A percentile compares a stretch with the other conserved stretches of the same genome.
Conservation (phyloP, 2,329 filamentous ascomycete species). For the Botryotinia convoluta region DNA sequence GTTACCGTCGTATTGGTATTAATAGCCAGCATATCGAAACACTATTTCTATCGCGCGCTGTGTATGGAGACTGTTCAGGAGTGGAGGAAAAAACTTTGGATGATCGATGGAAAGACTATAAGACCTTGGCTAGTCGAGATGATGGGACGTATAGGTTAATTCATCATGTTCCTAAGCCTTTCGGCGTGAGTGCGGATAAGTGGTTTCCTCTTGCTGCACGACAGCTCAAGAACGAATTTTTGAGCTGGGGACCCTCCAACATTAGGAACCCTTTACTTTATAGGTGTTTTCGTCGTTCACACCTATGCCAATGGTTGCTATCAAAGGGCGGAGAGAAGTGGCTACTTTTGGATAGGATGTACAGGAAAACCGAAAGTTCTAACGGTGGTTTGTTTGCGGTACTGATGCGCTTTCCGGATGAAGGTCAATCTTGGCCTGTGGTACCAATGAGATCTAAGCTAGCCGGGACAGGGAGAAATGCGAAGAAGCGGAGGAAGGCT, state of each 20-base stretch:
- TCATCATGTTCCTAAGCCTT: not conserved
- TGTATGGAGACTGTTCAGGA: not conserved
- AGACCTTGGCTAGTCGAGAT: not conserved
- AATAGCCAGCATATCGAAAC: not conserved
- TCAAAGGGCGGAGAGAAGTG: no score
- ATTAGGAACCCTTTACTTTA: not conserved
- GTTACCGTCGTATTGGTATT: not conserved
- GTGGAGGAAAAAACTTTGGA: not conserved
- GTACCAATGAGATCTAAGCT: not conserved
- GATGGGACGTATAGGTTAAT: fast-evolving
- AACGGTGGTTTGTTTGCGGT: no score
- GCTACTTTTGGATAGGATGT: no score
- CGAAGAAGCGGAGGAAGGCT: not conserved
- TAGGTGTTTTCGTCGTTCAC: not conserved
- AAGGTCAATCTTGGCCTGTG: not conserved
- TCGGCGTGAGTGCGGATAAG: not conserved
- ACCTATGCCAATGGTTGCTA: not conserved
- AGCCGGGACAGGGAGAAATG: not conserved
- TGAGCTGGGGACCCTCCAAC: no score
- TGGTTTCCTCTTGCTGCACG: not conserved
- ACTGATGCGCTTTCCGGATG: not conserved
- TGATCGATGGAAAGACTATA: not conserved
- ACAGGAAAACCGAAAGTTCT: no score
- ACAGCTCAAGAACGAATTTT: not conserved
- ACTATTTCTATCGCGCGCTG: not conserved